phyloP scores from a whole-genome alignment of 176 grass and related monocot genomes.

The Elaeis guineensis region DNA sequence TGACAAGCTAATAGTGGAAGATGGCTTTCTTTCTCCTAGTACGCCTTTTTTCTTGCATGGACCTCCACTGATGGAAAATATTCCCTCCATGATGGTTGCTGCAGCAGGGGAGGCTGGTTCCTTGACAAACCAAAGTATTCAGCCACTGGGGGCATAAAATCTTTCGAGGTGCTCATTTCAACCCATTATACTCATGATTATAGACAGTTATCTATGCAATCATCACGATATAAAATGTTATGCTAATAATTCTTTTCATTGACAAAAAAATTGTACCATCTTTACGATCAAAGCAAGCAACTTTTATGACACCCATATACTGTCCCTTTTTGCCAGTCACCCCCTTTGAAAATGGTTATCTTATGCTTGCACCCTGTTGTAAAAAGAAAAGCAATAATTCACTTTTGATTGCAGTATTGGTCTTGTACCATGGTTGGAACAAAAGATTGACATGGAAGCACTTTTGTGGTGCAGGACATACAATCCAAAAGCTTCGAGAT shows the following conservation, averaged over 20 bases:
- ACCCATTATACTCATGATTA: slow-evolving; percentile 38
- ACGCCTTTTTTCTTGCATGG: slow-evolving; percentile 42
- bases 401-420: no score
- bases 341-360: no score
- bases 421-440: no score
- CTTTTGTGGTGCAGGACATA: slow-evolving; percentile 36
- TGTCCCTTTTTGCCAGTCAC: no score
- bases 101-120: slow-evolving; percentile 58
- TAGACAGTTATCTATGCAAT: slow-evolving; percentile 35
- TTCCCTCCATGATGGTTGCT: slow-evolving; percentile 31
- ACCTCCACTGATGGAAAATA: slow-evolving; percentile 54
- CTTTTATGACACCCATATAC: no score
- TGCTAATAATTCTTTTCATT: no score
- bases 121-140: slow-evolving; percentile 70
- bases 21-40: slow-evolving; percentile 31
- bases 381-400: no score
- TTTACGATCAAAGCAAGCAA: no score
- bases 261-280: no score
- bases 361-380: no score
- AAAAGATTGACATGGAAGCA: no score
- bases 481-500: slow-evolving; percentile 34
- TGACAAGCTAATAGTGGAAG: slow-evolving; percentile 72
- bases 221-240: slow-evolving; percentile 11
- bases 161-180: slow-evolving; percentile 48
- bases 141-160: slow-evolving; percentile 43